Evolutionary conservation across 1,284 basidiomycete species (phyloP).

Genomic region (Apiotrichum akiyoshidainum): DNA sequence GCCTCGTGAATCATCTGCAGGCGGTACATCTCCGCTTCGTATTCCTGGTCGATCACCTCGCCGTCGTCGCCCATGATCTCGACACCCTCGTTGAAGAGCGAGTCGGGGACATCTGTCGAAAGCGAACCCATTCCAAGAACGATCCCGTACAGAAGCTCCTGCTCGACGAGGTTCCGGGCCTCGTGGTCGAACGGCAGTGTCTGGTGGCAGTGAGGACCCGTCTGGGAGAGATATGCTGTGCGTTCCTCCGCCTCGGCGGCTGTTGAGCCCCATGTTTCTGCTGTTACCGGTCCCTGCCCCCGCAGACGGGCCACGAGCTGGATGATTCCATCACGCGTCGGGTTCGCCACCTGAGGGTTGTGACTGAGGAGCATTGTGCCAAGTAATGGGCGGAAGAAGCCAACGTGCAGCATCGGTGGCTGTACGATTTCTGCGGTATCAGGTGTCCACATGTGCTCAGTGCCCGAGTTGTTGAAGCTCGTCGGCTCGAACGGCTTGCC

Average conservation of each 20-base stretch:
- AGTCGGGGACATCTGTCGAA: conserved; percentile 55
- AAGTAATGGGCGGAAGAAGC: conserved; percentile 85
- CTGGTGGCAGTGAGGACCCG: conserved; percentile 46
- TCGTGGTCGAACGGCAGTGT: conserved; percentile 55
- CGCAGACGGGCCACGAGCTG: conserved; percentile 62
- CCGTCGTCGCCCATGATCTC: conserved; percentile 20
- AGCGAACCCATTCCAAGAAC: conserved; percentile 82
- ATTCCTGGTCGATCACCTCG: conserved; percentile 19
- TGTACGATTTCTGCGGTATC: conserved; percentile 22
- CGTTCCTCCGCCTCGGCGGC: conserved; percentile 26
- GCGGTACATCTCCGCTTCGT: conserved; percentile 36
- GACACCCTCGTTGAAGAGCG: conserved; percentile 27
- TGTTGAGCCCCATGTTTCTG: conserved; percentile 40
- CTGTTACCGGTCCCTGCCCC: conserved; percentile 26
- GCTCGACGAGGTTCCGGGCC: conserved; percentile 66
- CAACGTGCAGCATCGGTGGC: conserved; percentile 64
- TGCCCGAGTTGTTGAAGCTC: no score
- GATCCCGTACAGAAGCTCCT: conserved; percentile 76
- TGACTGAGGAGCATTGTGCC: conserved; percentile 81
- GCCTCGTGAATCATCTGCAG: conserved; percentile 61
- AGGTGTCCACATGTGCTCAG: no score
- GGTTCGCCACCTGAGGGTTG: conserved; percentile 68
- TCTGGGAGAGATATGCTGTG: conserved; percentile 43
- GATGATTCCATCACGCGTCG: conserved; percentile 72
- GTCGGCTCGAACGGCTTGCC: background rate